phyloP scores from a whole-genome alignment of 495 filamentous ascomycete species.

The Friedmanniomyces endolithicus region DNA sequence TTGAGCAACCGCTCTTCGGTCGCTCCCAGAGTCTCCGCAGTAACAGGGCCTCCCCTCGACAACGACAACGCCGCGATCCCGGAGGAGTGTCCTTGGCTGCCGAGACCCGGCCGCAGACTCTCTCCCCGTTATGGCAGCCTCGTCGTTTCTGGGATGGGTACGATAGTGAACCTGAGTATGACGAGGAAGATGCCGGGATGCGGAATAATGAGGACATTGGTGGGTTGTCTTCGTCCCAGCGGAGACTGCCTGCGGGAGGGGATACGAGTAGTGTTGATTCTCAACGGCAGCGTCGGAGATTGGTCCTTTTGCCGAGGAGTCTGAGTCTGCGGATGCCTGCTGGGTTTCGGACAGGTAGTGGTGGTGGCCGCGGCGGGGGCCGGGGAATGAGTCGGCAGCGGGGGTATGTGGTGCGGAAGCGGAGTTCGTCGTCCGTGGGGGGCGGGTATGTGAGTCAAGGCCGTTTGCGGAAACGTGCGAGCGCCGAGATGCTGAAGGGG shows the following conservation, averaged over 20 bases:
- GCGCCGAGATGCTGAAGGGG: conserved; percentile 8
- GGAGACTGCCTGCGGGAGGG: conserved; percentile 25
- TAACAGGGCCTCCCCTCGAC: conserved; percentile 21
- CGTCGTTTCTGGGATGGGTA: conserved; percentile 58
- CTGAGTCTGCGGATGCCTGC: conserved; percentile 21
- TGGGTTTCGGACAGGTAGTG: no score
- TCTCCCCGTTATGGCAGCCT: conserved; percentile 76
- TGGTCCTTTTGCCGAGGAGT: conserved; percentile 11
- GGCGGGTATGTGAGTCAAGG: background rate
- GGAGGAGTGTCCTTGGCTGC: no score
- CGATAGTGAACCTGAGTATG: conserved; percentile 37
- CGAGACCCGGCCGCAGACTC: conserved; percentile 34
- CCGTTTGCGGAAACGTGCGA: background rate
- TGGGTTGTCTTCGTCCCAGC: background rate
- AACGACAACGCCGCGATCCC: no score
- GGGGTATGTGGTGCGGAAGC: conserved; percentile 28
- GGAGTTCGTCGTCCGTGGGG: background rate
- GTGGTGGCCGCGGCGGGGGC: background rate
- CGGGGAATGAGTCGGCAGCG: conserved; percentile 38
- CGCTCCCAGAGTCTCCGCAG: conserved; percentile 18
- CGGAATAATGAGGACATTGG: conserved; percentile 30
- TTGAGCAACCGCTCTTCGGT: conserved; percentile 25
- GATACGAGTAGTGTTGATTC: conserved; percentile 27
- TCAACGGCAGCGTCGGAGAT: conserved; percentile 14
- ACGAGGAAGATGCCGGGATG: conserved; percentile 35